Evolutionary conservation across 306 rosid species (phyloP).

Genomic region (Dryas octopetala): DNA sequence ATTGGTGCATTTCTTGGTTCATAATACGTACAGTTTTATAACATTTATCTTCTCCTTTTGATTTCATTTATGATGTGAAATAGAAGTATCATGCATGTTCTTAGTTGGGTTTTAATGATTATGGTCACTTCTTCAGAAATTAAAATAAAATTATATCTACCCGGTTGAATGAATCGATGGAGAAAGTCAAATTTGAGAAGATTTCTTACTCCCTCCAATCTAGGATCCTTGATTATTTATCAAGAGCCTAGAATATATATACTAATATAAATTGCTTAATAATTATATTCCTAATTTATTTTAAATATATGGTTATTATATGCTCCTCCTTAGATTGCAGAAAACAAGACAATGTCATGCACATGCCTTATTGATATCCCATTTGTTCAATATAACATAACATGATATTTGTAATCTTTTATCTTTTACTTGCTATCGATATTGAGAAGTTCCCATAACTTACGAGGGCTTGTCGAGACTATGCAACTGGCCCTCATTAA

Average conservation of each 20-base stretch:
- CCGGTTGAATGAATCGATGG: constrained; percentile 15
- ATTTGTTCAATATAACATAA: constrained; percentile 13
- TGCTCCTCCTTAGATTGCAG: constrained; percentile 12
- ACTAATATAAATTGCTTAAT: background rate
- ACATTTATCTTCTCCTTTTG: background rate
- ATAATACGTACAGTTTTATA: background rate
- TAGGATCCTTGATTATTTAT: constrained; percentile 21
- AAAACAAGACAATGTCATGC: constrained; percentile 50
- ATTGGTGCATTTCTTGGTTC: background rate
- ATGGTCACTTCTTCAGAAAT: background rate
- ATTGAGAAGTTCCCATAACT: constrained; percentile 37
- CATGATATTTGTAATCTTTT: constrained; percentile 9
- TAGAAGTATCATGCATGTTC: constrained; percentile 9
- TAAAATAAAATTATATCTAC: background rate
- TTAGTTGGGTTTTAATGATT: constrained; percentile 14
- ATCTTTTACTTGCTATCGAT: constrained; percentile 35
- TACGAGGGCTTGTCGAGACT: constrained; percentile 35
- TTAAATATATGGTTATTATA: background rate
- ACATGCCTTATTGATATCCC: constrained; percentile 38
- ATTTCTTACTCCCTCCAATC: constrained; percentile 34
- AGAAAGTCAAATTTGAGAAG: constrained; percentile 24
- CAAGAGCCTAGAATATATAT: background rate
- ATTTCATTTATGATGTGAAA: background rate
- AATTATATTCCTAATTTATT: background rate
- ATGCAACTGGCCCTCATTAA: constrained; percentile 16